These are phyloP conservation scores for Macrolepiota fuliginosa DNA, from an alignment of 768 basidiomycete species.

Conservation along the genomic window DNA sequence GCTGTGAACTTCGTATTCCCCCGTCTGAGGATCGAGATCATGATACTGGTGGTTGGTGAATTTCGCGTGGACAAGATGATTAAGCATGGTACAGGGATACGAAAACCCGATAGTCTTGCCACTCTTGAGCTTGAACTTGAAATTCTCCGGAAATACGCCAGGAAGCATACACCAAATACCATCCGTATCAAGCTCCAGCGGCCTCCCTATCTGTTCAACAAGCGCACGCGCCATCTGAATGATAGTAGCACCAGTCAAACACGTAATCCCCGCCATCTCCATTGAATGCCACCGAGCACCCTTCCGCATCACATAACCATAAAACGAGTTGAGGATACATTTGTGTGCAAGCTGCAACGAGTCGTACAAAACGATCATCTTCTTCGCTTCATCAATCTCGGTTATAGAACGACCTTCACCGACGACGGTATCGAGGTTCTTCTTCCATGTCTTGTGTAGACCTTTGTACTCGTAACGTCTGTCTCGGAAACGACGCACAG, in stretches of 20 bases:
- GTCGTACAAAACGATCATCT: constrained; percentile 98
- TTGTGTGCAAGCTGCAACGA: constrained; percentile 99
- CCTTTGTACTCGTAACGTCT: constrained; percentile 99
- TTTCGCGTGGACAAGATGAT: constrained; percentile 91
- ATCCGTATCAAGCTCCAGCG: constrained; percentile 96
- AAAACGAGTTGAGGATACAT: constrained; percentile 99
- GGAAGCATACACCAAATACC: constrained; percentile 99
- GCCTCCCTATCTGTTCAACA: constrained; percentile 96
- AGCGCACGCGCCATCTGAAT: constrained; percentile 98
- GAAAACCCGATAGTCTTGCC: constrained; percentile 90
- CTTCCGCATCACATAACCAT: constrained; percentile 99
- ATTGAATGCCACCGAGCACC: constrained; percentile 99
- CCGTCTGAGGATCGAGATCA: constrained; percentile 80
- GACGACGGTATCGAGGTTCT: constrained; percentile 79
- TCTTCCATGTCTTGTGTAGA: constrained; percentile 98
- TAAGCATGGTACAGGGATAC: constrained; percentile 99
- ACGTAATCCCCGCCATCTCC: constrained; percentile 99
- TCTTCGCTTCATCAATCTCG: constrained; percentile 95
- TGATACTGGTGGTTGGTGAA: constrained; percentile 99
- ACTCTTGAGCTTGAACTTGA: constrained; percentile 86
- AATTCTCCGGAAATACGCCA: constrained; percentile 96
- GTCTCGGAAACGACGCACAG: constrained; percentile 94
- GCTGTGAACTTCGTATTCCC: constrained; percentile 81
- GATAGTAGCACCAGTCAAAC: constrained; percentile 94
- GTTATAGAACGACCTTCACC: constrained; percentile 71